Evolutionary conservation across 2,329 filamentous ascomycete species (phyloP).

Genomic region (Trichoderma pleuroti): DNA sequence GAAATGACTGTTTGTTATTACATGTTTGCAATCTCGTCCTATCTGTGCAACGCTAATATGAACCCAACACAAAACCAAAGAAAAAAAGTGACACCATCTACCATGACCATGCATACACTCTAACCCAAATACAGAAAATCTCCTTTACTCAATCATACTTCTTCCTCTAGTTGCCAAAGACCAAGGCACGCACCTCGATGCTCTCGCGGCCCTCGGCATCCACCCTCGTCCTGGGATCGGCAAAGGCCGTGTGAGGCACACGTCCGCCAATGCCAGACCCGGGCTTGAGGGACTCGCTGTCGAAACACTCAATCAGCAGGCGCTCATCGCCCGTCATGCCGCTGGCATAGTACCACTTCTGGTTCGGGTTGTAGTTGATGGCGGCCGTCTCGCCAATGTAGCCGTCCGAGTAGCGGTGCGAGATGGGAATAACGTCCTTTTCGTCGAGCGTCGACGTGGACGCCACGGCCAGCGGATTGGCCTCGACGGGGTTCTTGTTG

Average conservation of each 20-base stretch:
- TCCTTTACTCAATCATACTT: no score
- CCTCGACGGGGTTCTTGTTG: conserved; percentile 56
- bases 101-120: background rate
- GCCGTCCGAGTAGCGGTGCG: conserved; percentile 64
- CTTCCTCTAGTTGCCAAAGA: conserved; percentile 60
- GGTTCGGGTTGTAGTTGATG: conserved; percentile 57
- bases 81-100: background rate
- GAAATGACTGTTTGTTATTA: conserved; percentile 13
- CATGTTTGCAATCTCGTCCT: background rate
- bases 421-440: conserved; percentile 64
- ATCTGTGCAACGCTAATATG: background rate
- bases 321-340: conserved; percentile 72
- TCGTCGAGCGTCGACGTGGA: conserved; percentile 60
- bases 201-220: conserved; percentile 75
- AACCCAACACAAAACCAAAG: background rate
- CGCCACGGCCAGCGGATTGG: conserved; percentile 66
- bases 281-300: conserved; percentile 56
- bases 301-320: conserved; percentile 75
- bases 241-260: conserved; percentile 74
- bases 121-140: background rate
- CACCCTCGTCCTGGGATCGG: conserved; percentile 65
- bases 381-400: conserved; percentile 72
- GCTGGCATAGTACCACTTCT: conserved; percentile 77
- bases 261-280: conserved; percentile 51
- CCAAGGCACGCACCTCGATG: conserved; percentile 82